phyloP scores from a whole-genome alignment of 1,284 basidiomycete genomes.

The Cutaneotrichosporon curvatum region DNA sequence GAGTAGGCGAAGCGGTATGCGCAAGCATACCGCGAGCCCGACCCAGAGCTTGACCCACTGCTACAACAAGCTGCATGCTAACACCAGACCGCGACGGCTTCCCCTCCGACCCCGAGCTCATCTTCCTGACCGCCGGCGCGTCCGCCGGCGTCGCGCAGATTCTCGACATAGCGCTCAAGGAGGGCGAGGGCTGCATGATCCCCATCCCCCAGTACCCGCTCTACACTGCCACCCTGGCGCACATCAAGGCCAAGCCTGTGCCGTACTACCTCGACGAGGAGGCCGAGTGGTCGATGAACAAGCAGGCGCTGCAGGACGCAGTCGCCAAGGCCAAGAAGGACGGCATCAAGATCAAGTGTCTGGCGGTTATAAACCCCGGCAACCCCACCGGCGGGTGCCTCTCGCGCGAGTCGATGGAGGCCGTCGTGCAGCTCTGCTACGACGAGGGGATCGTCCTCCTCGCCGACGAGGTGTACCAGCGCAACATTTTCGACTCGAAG shows the following conservation, averaged over 20 bases:
- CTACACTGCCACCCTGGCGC: conserved; percentile 88
- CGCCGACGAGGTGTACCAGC: conserved; percentile 93
- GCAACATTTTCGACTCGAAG: conserved; percentile 65
- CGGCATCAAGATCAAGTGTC: conserved; percentile 63
- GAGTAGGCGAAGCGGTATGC: conserved; percentile 32
- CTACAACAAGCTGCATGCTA: too few relatives aligned
- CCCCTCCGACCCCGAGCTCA: conserved; percentile 72
- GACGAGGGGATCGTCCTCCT: conserved; percentile 77
- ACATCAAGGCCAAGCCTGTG: conserved; percentile 70
- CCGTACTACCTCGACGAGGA: conserved; percentile 85
- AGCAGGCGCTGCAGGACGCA: conserved; percentile 60
- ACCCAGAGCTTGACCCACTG: too few relatives aligned
- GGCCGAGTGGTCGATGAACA: conserved; percentile 77
- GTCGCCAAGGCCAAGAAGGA: conserved; percentile 62
- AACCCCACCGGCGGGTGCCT: conserved; percentile 88
- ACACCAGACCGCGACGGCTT: conserved; percentile 74
- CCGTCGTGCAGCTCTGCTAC: conserved; percentile 73
- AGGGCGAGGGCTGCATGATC: conserved; percentile 54
- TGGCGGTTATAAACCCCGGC: conserved; percentile 93
- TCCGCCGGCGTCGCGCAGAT: conserved; percentile 85
- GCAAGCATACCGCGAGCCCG: neutral
- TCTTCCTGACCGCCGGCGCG: conserved; percentile 91
- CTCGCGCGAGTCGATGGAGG: conserved; percentile 60
- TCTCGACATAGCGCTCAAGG: conserved; percentile 49
- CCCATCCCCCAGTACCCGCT: conserved; percentile 98